Base-by-base conservation (phyloP, 352 stramenopile genomes). In the Phytophthora nicotianae region DNA sequence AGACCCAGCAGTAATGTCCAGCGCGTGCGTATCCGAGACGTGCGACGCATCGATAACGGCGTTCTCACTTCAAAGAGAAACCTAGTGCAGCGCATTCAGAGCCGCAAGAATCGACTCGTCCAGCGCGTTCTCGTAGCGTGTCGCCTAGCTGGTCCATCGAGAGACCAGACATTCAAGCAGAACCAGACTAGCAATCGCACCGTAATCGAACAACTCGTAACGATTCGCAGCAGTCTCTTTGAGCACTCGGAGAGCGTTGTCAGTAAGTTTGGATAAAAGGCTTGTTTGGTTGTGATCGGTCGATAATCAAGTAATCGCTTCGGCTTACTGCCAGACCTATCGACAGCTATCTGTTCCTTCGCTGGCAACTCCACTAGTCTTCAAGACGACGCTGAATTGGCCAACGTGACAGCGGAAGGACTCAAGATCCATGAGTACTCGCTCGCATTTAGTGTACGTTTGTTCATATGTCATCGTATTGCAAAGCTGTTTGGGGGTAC, bases 61-160 rank as follows among this genome's bases (percentile, higher is more conserved):
- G 41, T 32, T 20, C 20, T 60, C 9, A 53, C 16, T 24, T 23
- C 56, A 3, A 72, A 71, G 20, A 45, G 33, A 29, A 68, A 43
- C 20, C 26, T 79, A 13, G 24, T 27, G 7, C 58, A 80, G 53
- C 70, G 74, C 38, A 67, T 77, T 41, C 65, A 67, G 14, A 65
- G 75, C 43, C 65, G 74, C 52, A 89, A 88, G 62, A 93, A 93
- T 57, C 81, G 83, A 26, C 40, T 83, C 9, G 71, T 93, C 21
- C 83, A 93, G 66, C 81, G 76, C 24, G 53, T 78, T 19, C 73
- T 90, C 14, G 76, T 93, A 29, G 68, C 61, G 2, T 79, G 72
- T 26, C 80, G 53, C 1, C 55, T 93, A 4, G 65, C 78, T 6
- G 71, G 86, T 32, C 70, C 72, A 11, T 82, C 83, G 10, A 73